Conservation (phyloP, 1,284 basidiomycete genomes). For the Gymnopus androsaceus region DNA sequence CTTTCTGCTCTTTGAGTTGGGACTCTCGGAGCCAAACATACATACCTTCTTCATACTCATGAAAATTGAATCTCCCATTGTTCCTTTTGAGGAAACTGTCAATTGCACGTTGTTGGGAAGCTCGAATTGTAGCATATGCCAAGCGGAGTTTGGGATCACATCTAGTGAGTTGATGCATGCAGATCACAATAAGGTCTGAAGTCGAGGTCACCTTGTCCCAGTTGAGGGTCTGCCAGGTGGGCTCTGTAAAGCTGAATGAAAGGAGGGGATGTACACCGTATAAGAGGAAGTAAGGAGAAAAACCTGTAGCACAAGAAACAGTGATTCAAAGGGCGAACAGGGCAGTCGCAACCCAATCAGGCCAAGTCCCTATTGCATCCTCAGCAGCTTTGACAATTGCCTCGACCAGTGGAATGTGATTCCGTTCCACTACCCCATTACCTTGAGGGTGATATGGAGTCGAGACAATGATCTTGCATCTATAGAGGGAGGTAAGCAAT, state of each 20-base stretch:
- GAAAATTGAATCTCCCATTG: background rate
- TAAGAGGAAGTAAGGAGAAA: conserved; percentile 23
- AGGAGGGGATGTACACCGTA: conserved; percentile 23
- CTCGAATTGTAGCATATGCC: background rate
- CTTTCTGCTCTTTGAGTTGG: conserved; percentile 1
- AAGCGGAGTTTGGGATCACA: background rate
- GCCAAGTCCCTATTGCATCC: conserved; percentile 19
- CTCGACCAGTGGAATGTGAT: conserved; percentile 26
- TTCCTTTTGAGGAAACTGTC: background rate
- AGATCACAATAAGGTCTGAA: conserved; percentile 17
- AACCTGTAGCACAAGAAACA: conserved; percentile 19
- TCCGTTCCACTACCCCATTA: conserved; percentile 32
- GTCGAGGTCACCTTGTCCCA: conserved; percentile 17
- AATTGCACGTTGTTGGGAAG: background rate
- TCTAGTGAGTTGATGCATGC: conserved; percentile 17
- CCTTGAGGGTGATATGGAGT: conserved; percentile 35
- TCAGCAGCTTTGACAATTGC: conserved; percentile 27
- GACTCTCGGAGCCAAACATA: no score
- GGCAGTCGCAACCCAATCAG: conserved; percentile 10
- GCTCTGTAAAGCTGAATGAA: conserved; percentile 23
- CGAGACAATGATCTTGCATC: conserved; percentile 26
- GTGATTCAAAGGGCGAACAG: conserved; percentile 24
- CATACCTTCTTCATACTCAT: conserved; percentile 3
- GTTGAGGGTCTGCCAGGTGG: conserved; percentile 20
- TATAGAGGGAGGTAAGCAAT: conserved; percentile 26